Conservation (phyloP, 176 grass and related monocot species). For the Aegilops longissima region DNA sequence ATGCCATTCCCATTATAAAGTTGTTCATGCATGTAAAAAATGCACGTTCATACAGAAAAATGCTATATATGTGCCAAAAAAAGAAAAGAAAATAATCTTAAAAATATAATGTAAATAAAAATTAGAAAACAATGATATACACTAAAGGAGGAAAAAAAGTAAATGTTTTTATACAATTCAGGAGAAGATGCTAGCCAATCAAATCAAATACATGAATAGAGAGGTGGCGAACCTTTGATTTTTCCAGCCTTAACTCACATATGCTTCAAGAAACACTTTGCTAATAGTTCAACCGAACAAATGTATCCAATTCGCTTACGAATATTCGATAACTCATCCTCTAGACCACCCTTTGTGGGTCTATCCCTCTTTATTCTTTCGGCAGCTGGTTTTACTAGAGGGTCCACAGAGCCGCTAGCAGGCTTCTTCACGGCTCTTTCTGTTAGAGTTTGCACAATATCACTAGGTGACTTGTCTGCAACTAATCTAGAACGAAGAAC, state of each 20-base stretch:
- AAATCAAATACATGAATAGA: constrained; percentile 25
- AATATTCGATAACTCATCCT: constrained; percentile 45
- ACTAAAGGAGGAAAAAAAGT: too few species aligned
- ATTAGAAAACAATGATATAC: neutral
- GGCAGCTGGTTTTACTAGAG: constrained; percentile 12
- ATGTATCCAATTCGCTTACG: constrained; percentile 62
- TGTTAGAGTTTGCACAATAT: constrained; percentile 15
- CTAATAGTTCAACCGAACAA: constrained; percentile 61
- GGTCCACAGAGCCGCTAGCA: constrained; percentile 18
- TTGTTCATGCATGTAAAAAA: too few species aligned
- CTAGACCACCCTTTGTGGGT: constrained; percentile 21
- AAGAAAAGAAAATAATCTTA: too few species aligned
- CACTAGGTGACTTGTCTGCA: neutral
- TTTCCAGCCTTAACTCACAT: constrained; percentile 82
- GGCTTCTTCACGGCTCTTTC: neutral
- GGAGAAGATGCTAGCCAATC: constrained; percentile 1
- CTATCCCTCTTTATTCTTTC: constrained; percentile 29
- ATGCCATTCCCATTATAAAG: too few species aligned
- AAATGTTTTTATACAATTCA: neutral
- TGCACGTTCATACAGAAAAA: too few species aligned
- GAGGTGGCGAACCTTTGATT: neutral
- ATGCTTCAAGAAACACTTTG: constrained; percentile 79
- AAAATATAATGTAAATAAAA: too few species aligned
- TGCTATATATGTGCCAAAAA: too few species aligned
- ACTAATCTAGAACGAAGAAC: too few species aligned